These are phyloP conservation scores for Yamadazyma spencermartinsiae DNA, from an alignment of 1,139 yeast species.

Conservation along the genomic window DNA sequence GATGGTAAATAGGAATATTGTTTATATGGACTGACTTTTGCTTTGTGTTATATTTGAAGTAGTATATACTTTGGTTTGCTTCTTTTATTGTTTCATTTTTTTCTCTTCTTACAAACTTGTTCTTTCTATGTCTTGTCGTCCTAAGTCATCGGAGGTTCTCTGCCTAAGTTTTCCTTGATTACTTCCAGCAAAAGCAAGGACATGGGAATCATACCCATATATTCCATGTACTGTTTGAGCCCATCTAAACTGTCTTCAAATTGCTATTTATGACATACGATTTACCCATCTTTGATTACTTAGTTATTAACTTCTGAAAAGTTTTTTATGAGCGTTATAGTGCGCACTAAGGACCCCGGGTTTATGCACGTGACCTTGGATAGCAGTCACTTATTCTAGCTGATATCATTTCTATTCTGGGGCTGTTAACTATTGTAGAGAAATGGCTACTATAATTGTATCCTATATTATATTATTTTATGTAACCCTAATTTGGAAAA, in stretches of 20 bases:
- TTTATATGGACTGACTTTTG: no score
- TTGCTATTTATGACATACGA: slow-evolving; percentile 48
- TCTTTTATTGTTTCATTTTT: no score
- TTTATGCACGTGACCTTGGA: slow-evolving; percentile 2
- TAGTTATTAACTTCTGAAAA: slow-evolving; percentile 21
- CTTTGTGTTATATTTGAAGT: no score
- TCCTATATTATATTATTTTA: slow-evolving; percentile 5
- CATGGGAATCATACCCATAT: neutral
- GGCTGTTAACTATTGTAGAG: no score
- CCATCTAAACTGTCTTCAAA: neutral
- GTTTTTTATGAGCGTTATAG: slow-evolving; percentile 13
- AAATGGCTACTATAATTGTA: slow-evolving; percentile 1
- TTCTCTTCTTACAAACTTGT: no score
- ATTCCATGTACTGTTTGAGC: neutral
- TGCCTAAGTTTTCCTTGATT: neutral
- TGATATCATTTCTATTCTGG: no score
- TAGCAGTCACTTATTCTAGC: neutral
- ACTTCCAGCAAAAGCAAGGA: neutral
- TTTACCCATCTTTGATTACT: slow-evolving; percentile 68
- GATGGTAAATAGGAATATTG: neutral
- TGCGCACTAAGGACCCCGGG: slow-evolving; percentile 16
- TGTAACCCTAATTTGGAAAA: slow-evolving; percentile 14
- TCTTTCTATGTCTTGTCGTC: no score
- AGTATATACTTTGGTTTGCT: no score
- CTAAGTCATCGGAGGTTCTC: no score